These are phyloP conservation scores for Neospermospora avenae DNA, from an alignment of 2,329 filamentous ascomycete species.

Conservation along the genomic window DNA sequence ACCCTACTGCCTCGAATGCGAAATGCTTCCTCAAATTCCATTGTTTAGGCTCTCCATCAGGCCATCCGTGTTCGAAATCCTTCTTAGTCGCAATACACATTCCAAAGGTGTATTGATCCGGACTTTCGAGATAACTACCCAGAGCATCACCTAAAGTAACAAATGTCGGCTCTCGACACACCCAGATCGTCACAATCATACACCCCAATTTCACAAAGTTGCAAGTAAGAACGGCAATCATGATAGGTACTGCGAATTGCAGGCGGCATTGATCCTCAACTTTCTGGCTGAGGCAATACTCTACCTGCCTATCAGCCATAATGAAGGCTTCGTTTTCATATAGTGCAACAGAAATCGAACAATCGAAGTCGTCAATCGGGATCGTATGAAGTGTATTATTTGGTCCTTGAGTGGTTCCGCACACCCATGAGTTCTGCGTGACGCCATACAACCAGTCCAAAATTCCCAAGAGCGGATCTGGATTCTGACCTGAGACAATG, in stretches of 20 bases:
- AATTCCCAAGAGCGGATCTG: conserved; percentile 17
- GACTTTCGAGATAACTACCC: conserved; percentile 11
- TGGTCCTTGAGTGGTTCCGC: conserved; percentile 11
- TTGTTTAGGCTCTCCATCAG: conserved; percentile 10
- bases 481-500: conserved; percentile 12
- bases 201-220: conserved; percentile 18
- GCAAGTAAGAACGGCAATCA: conserved; percentile 20
- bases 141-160: conserved; percentile 21
- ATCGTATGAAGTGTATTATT: conserved; percentile 16
- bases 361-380: conserved; percentile 19
- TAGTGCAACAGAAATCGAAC: conserved; percentile 11
- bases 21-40: conserved; percentile 16
- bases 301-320: conserved; percentile 14
- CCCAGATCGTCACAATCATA: conserved; percentile 17
- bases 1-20: conserved; percentile 16
- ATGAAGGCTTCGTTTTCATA: conserved; percentile 9
- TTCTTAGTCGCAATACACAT: conserved; percentile 23
- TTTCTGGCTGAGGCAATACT: conserved; percentile 21
- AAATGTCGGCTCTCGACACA: conserved; percentile 17
- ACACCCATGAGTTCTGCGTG: conserved; percentile 19
- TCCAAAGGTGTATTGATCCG: conserved; percentile 16
- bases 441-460: conserved; percentile 18
- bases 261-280: conserved; percentile 20
- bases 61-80: conserved; percentile 21
- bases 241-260: conserved; percentile 20